Evolutionary conservation across 768 basidiomycete species (phyloP).

Genomic region (Collybiopsis confluens): DNA sequence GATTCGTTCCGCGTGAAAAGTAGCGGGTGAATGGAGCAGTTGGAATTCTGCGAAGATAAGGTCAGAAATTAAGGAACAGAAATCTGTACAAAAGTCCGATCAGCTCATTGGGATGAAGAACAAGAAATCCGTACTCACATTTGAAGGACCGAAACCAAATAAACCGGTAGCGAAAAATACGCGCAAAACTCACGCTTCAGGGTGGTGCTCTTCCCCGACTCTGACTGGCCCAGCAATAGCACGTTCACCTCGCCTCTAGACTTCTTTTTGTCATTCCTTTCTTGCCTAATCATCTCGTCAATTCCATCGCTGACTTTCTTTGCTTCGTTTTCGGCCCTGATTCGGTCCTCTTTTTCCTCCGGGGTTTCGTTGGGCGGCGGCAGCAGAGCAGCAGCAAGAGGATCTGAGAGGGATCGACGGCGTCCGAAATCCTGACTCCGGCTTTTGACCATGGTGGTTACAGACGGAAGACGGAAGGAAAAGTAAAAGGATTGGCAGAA

Average conservation of each 20-base stretch:
- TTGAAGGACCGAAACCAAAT: slow-evolving; percentile 5
- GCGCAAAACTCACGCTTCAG: slow-evolving; percentile 69
- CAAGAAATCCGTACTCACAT: background rate
- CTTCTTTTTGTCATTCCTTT: slow-evolving; percentile 57
- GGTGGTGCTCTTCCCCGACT: slow-evolving; percentile 86
- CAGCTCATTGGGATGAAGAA: background rate
- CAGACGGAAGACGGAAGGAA: background rate
- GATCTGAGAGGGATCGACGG: slow-evolving; percentile 56
- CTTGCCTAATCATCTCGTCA: slow-evolving; percentile 71
- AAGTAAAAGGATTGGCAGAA: background rate
- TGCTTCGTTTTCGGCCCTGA: slow-evolving; percentile 66
- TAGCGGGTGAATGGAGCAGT: slow-evolving; percentile 69
- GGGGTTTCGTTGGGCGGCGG: slow-evolving; percentile 74
- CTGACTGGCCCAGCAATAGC: slow-evolving; percentile 81
- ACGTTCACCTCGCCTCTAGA: slow-evolving; percentile 66
- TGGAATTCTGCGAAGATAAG: slow-evolving; percentile 62
- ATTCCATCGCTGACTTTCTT: slow-evolving; percentile 72
- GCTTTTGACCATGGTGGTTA: slow-evolving; percentile 32
- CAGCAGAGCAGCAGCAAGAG: slow-evolving; percentile 59
- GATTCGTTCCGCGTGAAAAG: slow-evolving; percentile 75
- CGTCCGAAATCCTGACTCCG: slow-evolving; percentile 30
- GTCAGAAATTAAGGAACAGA: background rate
- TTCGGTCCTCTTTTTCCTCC: slow-evolving; percentile 58
- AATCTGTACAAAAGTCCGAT: background rate
- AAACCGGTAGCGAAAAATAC: background rate